Evolutionary conservation across 306 rosid species (phyloP), one percentile per base, ranked within the genome.

Genomic region (Crataegus laevigata): DNA sequence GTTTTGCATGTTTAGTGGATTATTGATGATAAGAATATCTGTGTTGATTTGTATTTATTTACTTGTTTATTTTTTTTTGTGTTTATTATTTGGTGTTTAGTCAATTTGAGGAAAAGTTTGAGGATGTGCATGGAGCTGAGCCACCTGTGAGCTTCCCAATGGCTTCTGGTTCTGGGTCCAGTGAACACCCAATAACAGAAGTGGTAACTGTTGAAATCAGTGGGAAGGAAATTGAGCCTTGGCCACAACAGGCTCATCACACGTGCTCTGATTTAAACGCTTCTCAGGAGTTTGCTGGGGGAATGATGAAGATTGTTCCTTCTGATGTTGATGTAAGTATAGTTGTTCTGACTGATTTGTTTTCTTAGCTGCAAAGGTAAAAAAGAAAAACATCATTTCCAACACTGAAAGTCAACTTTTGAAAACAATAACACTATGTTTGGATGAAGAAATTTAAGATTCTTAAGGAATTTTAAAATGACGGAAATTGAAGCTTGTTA

Each of bases 231-330:
- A 40, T 77, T 76, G 96, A 85, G 38, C 84, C 96, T 77, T 92
- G 81, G 81, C 78, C 83, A 18, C 89, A 84, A 63, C 88, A 79
- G 47, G 76, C 84, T 72, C 88, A 93, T 71, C 91, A 89, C 36
- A 76, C 79, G 47, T 79, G 77, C 87, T 75, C 90, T 73, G 96
- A 92, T 80, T 51, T 85, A 65, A 88, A 79, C 55, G 84, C 84
- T 66, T 83, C 90, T 30, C 97, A 88, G 59, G 99, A 94, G 78
- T 80, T 82, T 81, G 81, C 82, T 38, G 92, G 97, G 64, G 98
- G 98, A 75, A 92, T 96, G 87, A 96, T 92, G 99, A 96, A 89
- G 83, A 96, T 96, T 73, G 90, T 92, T 79, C 99, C 99, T 80
- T 90, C 98, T 70, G 99, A 92, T 59, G 88, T 84, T 69, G 93